Base-by-base conservation (phyloP, 1,284 basidiomycete genomes). In the Coriolopsis trogii region DNA sequence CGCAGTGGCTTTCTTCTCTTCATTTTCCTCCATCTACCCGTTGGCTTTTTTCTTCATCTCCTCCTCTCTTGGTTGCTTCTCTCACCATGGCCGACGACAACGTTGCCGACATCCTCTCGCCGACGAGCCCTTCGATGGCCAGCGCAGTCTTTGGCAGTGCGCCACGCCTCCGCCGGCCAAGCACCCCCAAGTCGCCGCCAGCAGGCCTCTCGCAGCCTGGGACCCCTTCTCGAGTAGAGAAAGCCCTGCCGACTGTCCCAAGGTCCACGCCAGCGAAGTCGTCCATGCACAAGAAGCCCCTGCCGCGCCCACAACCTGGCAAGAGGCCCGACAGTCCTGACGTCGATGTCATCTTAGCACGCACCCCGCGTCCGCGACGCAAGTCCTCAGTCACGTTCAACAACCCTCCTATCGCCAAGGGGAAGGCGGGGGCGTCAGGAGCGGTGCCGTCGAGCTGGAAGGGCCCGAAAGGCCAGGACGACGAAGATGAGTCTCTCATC, bases 281-380 rank as follows among this genome's bases (percentile, higher is more conserved):
- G 20, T n/a, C 18, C 23, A 13, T 41, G 31, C 42, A 8, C 38
- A n/a, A 39, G 8, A 18, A 34, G 29, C 6, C n/a, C 41, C 43
- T 47, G 8, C 28, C 38, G 34, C 49, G 49, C 36, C 30, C 30
- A 23, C 49, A 51, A 25, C 31, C 46, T 10, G 52, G 39, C 16
- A 49, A 49, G 31, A 51, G 67, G 36, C 56, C 67, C n/a, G 58
- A 59, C 12, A 79, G 77, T 48, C 81, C 81, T 0, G 81, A 82
- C 56, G 76, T 82, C 41, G 63, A 68, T 5, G 60, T 70, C 15
- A 78, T 81, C 51, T 62, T 83, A 10, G 72, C 74, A 8, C 64
- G 63, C 6, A 81, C 78, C 0, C 77, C 78, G 0, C 70, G 76
- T 0, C 77, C 78, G 5, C 65, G 71, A 3, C 65, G 69, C 37